Conservation (phyloP, 2,329 filamentous ascomycete species). For the Talaromyces funiculosus region DNA sequence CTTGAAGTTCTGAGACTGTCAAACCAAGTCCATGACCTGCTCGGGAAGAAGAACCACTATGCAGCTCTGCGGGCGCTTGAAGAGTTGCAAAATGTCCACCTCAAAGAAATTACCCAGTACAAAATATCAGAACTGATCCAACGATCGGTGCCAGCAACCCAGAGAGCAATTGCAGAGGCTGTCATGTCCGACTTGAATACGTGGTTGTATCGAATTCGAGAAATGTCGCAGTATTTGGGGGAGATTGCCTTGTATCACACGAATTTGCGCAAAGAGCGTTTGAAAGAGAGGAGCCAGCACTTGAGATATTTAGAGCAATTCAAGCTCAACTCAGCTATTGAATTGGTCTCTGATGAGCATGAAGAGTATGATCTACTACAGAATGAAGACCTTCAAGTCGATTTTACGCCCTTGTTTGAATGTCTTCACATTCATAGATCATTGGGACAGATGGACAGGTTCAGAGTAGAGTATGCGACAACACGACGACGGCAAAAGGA, state of each 20-base stretch:
- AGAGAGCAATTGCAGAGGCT: conserved; percentile 88
- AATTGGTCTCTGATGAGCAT: conserved; percentile 88
- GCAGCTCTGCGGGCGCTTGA: conserved; percentile 88
- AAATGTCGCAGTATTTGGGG: conserved; percentile 91
- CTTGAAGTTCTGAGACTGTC: conserved; percentile 86
- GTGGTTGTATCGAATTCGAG: conserved; percentile 90
- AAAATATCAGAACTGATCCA: conserved; percentile 94
- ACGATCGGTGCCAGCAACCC: conserved; percentile 86
- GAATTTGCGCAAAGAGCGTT: conserved; percentile 73
- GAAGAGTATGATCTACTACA: conserved; percentile 94
- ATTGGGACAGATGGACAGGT: conserved; percentile 84
- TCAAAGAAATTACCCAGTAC: conserved; percentile 90
- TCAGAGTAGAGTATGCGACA: conserved; percentile 83
- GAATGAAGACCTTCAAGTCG: conserved; percentile 90
- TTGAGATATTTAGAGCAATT: conserved; percentile 73
- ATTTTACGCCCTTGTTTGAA: conserved; percentile 91
- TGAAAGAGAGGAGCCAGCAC: conserved; percentile 73
- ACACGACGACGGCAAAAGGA: conserved; percentile 91
- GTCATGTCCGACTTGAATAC: conserved; percentile 97
- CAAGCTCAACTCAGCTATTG: conserved; percentile 90
- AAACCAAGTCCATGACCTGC: conserved; percentile 87
- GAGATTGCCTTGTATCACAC: conserved; percentile 97
- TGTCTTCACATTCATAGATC: conserved; percentile 95
- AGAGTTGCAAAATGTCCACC: conserved; percentile 91
- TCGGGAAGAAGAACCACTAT: conserved; percentile 92